Evolutionary conservation across 2,329 filamentous ascomycete genomes (phyloP), one percentile per base, ranked within the genome.

Genomic region (Boeremia exigua): DNA sequence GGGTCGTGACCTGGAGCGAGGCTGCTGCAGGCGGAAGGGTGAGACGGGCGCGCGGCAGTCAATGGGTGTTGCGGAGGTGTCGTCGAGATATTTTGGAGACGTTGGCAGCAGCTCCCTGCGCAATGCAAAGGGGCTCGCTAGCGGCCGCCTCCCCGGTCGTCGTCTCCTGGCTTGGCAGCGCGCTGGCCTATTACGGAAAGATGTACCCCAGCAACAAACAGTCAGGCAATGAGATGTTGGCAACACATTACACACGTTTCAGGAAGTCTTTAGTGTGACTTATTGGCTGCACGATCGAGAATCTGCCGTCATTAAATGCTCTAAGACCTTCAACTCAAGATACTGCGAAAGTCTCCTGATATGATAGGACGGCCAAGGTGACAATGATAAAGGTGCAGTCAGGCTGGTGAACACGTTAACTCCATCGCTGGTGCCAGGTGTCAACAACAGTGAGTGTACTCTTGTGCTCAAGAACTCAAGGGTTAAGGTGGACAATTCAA

Each of bases 61-160:
- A 59, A 62, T 63, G 67, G 40, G 58, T 67, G 68, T 56, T 61
- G 68, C 60, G 67, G 65, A 65, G 64, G 43, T 69, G 72, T 71
- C 59, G 70, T 69, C 66, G 65, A 71, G 69, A 69, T 73, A 74
- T 74, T 75, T 75, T 73, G 65, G 66, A 69, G 73, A 72, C 70
- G 71, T 70, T 72, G 72, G 69, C 70, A 72, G 63, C 65, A 64
- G 66, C 69, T 72, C 67, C 66, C 68, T 67, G 68, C 67, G 70
- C 73, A 56, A 56, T 42, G 53, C 72, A 75, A 75, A 75, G 72
- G 73, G 73, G 73, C 70, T 75, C 73, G 70, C 71, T 74, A 74
- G 67, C 61, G 65, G 52, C 47, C 42, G 60, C 46, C 52, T 61
- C 68, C 70, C 69, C 59, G 68, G 71, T 67, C 64, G 67, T 59